Evolutionary conservation across 352 stramenopile species (phyloP).

Genomic region (Sclerospora graminicola): DNA sequence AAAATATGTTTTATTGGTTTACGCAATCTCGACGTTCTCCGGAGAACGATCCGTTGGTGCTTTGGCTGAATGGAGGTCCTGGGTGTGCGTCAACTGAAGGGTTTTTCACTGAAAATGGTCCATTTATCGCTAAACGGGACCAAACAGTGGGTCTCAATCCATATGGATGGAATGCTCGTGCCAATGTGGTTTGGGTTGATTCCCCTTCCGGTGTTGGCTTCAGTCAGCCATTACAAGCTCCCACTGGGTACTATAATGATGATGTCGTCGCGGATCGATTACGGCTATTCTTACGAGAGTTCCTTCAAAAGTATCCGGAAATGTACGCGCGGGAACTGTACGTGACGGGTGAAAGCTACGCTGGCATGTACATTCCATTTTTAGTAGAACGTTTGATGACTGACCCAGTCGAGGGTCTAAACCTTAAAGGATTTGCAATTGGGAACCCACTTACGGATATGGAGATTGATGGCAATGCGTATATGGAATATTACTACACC

Average conservation of each 20-base stretch:
- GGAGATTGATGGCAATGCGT: constrained; percentile 47
- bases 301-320: constrained; percentile 70
- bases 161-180: constrained; percentile 82
- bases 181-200: constrained; percentile 87
- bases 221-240: constrained; percentile 34
- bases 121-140: constrained; percentile 48
- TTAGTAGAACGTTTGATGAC: constrained; percentile 56
- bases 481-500: constrained; percentile 73
- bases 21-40: constrained; percentile 37
- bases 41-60: constrained; percentile 60
- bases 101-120: constrained; percentile 76
- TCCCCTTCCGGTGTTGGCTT: constrained; percentile 84
- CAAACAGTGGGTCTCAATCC: constrained; percentile 48
- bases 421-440: constrained; percentile 60
- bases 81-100: constrained; percentile 75
- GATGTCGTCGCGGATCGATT: constrained; percentile 43
- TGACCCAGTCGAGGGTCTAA: constrained; percentile 30
- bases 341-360: constrained; percentile 84
- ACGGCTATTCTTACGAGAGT: constrained; percentile 54
- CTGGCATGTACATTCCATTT: constrained; percentile 81
- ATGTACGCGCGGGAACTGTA: constrained; percentile 63
- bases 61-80: constrained; percentile 90
- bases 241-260: constrained; percentile 48
- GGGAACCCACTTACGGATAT: constrained; percentile 68
- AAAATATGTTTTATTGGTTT: constrained; percentile 75